A percentile compares a stretch with the other conserved stretches of the same genome.
Evolutionary conservation across 2,329 filamentous ascomycete genomes (phyloP).

Genomic region (Xylariaceae sp.): DNA sequence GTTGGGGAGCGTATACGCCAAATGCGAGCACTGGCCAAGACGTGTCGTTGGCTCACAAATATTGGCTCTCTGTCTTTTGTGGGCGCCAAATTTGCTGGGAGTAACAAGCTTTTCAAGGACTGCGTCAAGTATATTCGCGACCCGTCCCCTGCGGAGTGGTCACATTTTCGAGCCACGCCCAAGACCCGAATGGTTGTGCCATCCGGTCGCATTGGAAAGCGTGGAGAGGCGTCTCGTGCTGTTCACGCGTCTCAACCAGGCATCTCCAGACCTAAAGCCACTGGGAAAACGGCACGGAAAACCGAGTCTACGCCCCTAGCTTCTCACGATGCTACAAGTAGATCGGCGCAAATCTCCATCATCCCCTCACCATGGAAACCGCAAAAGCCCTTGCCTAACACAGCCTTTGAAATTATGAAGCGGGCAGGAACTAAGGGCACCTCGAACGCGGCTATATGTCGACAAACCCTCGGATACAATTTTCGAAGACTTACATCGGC

Average conservation of each 20-base stretch:
- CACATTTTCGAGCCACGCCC: conserved; percentile 47
- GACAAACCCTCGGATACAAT: conserved; percentile 28
- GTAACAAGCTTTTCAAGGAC: conserved; percentile 51
- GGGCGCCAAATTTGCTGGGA: conserved; percentile 47
- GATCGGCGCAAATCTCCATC: conserved; percentile 9
- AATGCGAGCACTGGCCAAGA: conserved; percentile 55
- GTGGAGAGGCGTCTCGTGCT: conserved; percentile 28
- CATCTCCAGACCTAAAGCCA: conserved; percentile 15
- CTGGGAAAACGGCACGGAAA: conserved; percentile 7
- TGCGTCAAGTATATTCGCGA: conserved; percentile 55
- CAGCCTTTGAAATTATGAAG: conserved; percentile 33
- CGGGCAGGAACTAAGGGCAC: conserved; percentile 29
- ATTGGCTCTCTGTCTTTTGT: conserved; percentile 53
- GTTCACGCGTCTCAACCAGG: conserved; percentile 18
- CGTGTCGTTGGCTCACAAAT: conserved; percentile 52
- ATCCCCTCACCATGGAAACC: conserved; percentile 28
- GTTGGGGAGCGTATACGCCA: conserved; percentile 50
- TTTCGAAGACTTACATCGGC: conserved; percentile 33
- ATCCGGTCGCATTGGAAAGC: conserved; percentile 28
- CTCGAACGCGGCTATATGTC: conserved; percentile 31
- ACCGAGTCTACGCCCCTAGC: conserved; percentile 7
- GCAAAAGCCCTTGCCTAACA: conserved; percentile 32
- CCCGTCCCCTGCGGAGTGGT: conserved; percentile 52
- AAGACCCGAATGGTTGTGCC: conserved; percentile 32
- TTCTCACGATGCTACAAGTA: not conserved